Evolutionary conservation across 2,329 filamentous ascomycete genomes (phyloP).

Genomic region (Emergomyces pasteurianus): DNA sequence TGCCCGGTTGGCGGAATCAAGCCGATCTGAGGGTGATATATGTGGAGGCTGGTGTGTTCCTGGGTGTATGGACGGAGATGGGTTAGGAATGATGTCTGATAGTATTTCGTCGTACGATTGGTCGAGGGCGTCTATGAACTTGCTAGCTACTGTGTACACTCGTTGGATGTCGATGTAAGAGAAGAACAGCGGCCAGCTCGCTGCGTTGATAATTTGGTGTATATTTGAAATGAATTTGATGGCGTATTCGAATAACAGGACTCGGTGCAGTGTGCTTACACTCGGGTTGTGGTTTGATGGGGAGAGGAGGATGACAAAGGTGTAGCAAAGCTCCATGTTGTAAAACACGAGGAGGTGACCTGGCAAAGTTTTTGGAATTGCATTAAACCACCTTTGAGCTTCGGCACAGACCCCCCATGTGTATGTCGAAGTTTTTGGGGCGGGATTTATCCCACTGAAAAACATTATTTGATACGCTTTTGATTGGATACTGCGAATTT

Average conservation of each 20-base stretch:
- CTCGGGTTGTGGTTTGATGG: slow-evolving; percentile 60
- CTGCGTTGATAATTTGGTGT: slow-evolving; percentile 51
- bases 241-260: slow-evolving; percentile 75
- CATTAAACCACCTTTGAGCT: slow-evolving; percentile 66
- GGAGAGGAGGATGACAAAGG: slow-evolving; percentile 78
- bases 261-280: slow-evolving; percentile 63
- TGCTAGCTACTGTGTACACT: slow-evolving; percentile 56
- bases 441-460: slow-evolving; percentile 58
- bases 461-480: slow-evolving; percentile 83
- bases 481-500: slow-evolving; percentile 74
- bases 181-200: slow-evolving; percentile 54
- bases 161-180: slow-evolving; percentile 82
- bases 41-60: slow-evolving; percentile 23
- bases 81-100: slow-evolving; percentile 18
- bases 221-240: slow-evolving; percentile 71
- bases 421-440: slow-evolving; percentile 49
- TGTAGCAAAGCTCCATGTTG: slow-evolving; percentile 80
- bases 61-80: slow-evolving; percentile 17
- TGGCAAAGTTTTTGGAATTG: slow-evolving; percentile 55
- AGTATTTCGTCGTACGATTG: slow-evolving; percentile 40
- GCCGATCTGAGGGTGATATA: slow-evolving; percentile 20
- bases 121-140: slow-evolving; percentile 45
- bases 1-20: slow-evolving; percentile 24
- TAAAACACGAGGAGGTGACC: slow-evolving; percentile 62
- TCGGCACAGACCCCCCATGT: slow-evolving; percentile 37